These are phyloP conservation scores for Venturia nashicola DNA, from an alignment of 2,329 filamentous ascomycete genomes.

Conservation along the genomic window DNA sequence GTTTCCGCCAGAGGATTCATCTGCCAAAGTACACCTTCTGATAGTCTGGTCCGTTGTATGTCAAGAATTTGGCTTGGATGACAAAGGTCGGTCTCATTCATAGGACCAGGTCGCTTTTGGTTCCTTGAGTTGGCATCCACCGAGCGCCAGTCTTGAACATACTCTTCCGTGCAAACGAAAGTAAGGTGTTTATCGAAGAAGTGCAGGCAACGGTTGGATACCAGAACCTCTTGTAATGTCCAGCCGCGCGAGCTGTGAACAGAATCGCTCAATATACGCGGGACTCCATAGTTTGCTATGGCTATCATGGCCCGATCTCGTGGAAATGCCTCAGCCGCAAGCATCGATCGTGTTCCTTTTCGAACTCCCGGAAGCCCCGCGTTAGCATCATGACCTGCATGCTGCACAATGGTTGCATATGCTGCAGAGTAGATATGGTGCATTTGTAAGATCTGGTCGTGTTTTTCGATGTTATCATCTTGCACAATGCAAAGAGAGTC, in stretches of 20 bases:
- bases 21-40: not conserved
- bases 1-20: not conserved
- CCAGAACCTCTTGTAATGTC: not conserved
- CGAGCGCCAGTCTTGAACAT: not conserved
- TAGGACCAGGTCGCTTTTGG: not conserved
- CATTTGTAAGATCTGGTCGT: slow-evolving; percentile 7
- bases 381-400: not conserved
- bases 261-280: not conserved
- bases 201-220: not conserved
- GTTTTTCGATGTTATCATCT: slow-evolving; percentile 9
- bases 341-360: not conserved
- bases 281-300: not conserved
- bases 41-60: not conserved
- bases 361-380: not conserved
- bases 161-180: not conserved
- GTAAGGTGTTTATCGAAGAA: not conserved
- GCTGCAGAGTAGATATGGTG: not conserved
- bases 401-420: slow-evolving; percentile 5
- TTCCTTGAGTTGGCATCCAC: not conserved
- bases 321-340: not conserved
- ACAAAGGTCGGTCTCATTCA: too few species aligned
- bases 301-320: not conserved
- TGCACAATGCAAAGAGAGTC: slow-evolving; percentile 13
- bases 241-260: not conserved
- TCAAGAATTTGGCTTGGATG: not conserved